These are phyloP conservation scores for Talaromyces rugulosus DNA, from an alignment of 2,329 filamentous ascomycete genomes.

Conservation along the genomic window DNA sequence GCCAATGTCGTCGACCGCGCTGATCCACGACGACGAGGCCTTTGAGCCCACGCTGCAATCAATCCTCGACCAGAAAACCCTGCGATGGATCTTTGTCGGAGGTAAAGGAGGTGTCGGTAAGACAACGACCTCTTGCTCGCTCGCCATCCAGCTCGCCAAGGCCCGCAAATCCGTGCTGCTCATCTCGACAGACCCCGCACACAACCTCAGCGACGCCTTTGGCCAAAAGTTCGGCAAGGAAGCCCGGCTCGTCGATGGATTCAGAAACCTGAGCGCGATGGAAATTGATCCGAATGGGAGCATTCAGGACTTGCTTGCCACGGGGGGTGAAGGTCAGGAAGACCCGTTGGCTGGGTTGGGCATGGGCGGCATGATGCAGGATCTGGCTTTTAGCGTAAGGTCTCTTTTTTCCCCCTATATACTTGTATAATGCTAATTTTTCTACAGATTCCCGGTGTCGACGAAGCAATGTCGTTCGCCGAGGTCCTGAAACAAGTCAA, in stretches of 20 bases:
- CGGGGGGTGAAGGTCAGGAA: conserved; percentile 63
- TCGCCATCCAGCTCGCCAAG: conserved; percentile 94
- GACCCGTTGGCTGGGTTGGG: conserved; percentile 67
- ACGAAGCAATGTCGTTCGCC: conserved; percentile 99
- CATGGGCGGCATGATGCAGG: conserved; percentile 97
- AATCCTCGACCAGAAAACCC: conserved; percentile 88
- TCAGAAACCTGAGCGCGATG: conserved; percentile 93
- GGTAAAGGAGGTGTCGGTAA: conserved; percentile 98
- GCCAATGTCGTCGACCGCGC: conserved; percentile 38
- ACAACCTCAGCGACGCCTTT: conserved; percentile 97
- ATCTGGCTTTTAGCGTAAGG: conserved; percentile 83
- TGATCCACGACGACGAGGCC: conserved; percentile 58
- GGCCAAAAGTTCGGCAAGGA: conserved; percentile 99
- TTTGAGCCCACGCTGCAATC: conserved; percentile 92
- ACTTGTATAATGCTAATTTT: neutral
- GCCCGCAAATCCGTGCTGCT: conserved; percentile 93
- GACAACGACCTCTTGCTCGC: conserved; percentile 97
- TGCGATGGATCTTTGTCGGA: conserved; percentile 98
- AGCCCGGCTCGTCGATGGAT: conserved; percentile 85
- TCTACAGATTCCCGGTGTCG: conserved; percentile 88
- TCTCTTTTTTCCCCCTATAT: neutral
- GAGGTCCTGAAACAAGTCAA: conserved; percentile 99
- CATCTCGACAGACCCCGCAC: conserved; percentile 96
- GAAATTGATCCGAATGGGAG: conserved; percentile 98
- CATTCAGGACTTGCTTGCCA: conserved; percentile 82